These are phyloP conservation scores for Globisporangium middletonii DNA, from an alignment of 352 stramenopile genomes.

Conservation along the genomic window DNA sequence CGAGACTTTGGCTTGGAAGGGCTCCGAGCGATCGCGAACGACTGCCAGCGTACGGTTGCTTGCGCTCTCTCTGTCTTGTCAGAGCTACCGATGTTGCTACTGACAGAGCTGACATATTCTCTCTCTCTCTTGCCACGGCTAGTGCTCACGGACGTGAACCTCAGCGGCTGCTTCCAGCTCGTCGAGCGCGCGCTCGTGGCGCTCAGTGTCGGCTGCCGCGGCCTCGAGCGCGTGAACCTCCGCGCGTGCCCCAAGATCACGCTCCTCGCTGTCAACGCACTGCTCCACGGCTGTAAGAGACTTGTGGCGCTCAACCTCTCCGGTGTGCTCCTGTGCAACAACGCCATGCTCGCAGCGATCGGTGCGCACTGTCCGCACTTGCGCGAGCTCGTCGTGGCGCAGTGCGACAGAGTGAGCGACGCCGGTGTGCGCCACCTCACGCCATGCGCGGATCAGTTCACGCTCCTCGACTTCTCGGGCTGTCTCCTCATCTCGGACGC, in stretches of 20 bases:
- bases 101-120: not conserved
- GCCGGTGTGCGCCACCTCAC: constrained; percentile 44
- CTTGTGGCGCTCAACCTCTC: constrained; percentile 52
- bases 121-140: not conserved
- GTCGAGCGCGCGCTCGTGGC: constrained; percentile 73
- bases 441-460: constrained; percentile 47
- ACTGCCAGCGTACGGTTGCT: constrained; percentile 27
- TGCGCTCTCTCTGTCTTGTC: not conserved
- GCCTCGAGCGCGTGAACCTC: constrained; percentile 66
- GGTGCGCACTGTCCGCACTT: constrained; percentile 24
- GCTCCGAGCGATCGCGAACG: constrained; percentile 76
- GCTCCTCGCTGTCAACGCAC: constrained; percentile 42
- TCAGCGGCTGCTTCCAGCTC: constrained; percentile 80
- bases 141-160: constrained; percentile 47
- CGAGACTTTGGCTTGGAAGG: constrained; percentile 90
- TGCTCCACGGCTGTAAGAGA: constrained; percentile 50
- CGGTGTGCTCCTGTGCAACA: constrained; percentile 46
- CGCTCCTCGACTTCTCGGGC: constrained; percentile 53
- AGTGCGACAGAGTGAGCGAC: constrained; percentile 65
- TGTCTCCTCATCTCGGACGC: constrained; percentile 49
- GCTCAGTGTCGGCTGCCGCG: constrained; percentile 47
- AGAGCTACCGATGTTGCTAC: not conserved
- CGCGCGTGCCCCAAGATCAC: constrained; percentile 82
- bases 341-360: constrained; percentile 52
- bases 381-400: constrained; percentile 43